Evolutionary conservation across 73 alveolate genomes (phyloP).

Genomic region (Effrenium voratum): DNA sequence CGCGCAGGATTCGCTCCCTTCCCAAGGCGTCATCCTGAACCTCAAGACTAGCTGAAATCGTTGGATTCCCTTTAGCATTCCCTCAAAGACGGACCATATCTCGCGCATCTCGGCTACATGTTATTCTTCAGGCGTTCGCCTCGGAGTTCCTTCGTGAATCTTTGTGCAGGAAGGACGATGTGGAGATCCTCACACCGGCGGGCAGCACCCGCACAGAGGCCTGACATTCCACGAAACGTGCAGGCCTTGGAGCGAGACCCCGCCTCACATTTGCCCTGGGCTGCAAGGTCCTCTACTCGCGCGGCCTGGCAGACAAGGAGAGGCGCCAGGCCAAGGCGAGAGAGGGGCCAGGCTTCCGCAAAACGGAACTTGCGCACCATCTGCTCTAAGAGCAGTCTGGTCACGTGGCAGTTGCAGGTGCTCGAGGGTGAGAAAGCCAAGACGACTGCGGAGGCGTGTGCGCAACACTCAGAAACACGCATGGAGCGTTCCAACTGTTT

Average conservation of each 20-base stretch:
- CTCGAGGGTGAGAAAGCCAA: slow-evolving; percentile 85
- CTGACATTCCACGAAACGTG: not conserved
- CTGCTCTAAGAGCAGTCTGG: not conserved
- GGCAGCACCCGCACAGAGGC: slow-evolving; percentile 88
- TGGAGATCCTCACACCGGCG: slow-evolving; percentile 81
- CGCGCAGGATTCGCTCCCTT: too few relatives aligned
- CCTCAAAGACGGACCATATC: too few relatives aligned
- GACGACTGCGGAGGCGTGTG: slow-evolving; percentile 55
- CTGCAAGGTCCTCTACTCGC: slow-evolving; percentile 49
- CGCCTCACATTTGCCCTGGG: not conserved
- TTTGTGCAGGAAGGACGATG: slow-evolving; percentile 71
- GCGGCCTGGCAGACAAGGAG: slow-evolving; percentile 84
- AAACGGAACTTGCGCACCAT: not conserved
- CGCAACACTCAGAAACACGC: not conserved
- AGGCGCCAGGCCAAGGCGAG: slow-evolving; percentile 68
- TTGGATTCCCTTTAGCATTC: too few relatives aligned
- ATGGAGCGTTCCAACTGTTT: not conserved
- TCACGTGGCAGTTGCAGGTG: slow-evolving; percentile 16
- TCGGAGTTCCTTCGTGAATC: too few relatives aligned
- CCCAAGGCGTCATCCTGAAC: too few relatives aligned
- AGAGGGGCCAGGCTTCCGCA: not conserved
- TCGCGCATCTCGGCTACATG: too few relatives aligned
- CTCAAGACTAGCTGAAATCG: too few relatives aligned
- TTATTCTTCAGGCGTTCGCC: too few relatives aligned
- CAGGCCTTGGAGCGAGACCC: not conserved